Base-by-base conservation (phyloP, 2,329 filamentous ascomycete genomes). In the Paecilomyces dactylethromorphus region DNA sequence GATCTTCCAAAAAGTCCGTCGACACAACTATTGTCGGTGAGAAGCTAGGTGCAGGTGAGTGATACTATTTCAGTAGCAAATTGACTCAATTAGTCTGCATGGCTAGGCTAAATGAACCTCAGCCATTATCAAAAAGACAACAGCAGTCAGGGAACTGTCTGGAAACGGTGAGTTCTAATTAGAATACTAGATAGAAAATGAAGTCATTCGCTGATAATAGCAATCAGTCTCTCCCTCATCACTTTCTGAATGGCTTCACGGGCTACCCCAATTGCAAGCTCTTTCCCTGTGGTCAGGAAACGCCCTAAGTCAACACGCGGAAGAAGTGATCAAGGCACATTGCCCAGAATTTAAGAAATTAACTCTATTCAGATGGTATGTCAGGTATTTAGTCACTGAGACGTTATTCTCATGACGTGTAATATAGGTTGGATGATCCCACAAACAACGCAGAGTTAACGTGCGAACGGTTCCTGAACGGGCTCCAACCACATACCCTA, bases 271-370 rank as follows among this genome's bases (percentile, higher is more conserved):
- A 26, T 74, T 92, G 8, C 81, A 78, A 57, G 80, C 78, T 1
- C 76, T 91, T 33, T 81, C 83, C 15, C 74, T 90, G 1, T 85
- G 80, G 69, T 83, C 87, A 62, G 87, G 86, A 2, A 80, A 79
- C 45, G 79, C 83, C 10, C 77, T 91, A 1, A 81, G 79, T 49
- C 75, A 82, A 55, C 79, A 82, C 58, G 78, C 81, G 1, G 81
- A 82, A 32, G 73, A 75, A 12, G 79, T 83, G 2, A 82, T 91
- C 54, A 76, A 79, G 24, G 69, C 79, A 24, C 76, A 82, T 63
- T 91, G 87, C 63, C 84, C 84, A 1, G 74, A 81, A 8, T 87
- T 91, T 64, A 79, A 79, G 51, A 80, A 82, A 45, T 71, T 91
- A 22, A 82, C 79, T 26, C 84, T 88, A 58, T 86, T 81, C 61